These are phyloP conservation scores for Kodamaea anthophila DNA, from an alignment of 1,139 yeast genomes.

Conservation along the genomic window DNA sequence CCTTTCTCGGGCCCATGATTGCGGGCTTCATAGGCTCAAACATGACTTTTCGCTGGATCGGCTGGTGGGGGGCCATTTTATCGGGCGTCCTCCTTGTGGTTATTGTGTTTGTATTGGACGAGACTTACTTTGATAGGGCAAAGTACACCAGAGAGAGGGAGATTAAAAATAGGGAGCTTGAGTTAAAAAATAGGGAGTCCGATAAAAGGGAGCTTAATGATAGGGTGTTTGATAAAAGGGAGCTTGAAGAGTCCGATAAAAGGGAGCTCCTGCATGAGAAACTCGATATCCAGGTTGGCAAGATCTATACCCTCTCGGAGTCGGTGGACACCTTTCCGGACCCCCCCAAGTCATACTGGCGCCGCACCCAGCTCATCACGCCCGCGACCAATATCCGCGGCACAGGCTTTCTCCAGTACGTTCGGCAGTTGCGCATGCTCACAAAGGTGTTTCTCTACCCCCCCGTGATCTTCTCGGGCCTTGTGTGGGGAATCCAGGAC, in stretches of 20 bases:
- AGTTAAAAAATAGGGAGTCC: conserved; percentile 2
- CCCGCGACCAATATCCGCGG: conserved; percentile 17
- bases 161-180: conserved; percentile 5
- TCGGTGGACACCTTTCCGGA: conserved; percentile 17
- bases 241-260: background rate
- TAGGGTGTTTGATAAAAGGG: background rate
- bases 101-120: conserved; percentile 18
- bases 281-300: background rate
- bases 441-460: conserved; percentile 29
- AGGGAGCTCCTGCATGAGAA: conserved; percentile 1
- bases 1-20: conserved; percentile 30
- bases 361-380: conserved; percentile 20
- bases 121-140: conserved; percentile 21
- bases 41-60: conserved; percentile 30
- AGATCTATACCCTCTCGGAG: background rate
- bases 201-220: no score
- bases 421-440: conserved; percentile 19
- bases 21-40: conserved; percentile 25
- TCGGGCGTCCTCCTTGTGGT: conserved; percentile 17
- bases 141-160: conserved; percentile 7
- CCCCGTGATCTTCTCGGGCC: conserved; percentile 29
- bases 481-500: conserved; percentile 36
- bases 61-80: conserved; percentile 25
- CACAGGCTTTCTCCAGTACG: conserved; percentile 23
- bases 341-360: conserved; percentile 16